Evolutionary conservation across 257 asterid species (phyloP), one percentile per base, ranked within the genome.

Genomic region (Ajuga chamaepitys): DNA sequence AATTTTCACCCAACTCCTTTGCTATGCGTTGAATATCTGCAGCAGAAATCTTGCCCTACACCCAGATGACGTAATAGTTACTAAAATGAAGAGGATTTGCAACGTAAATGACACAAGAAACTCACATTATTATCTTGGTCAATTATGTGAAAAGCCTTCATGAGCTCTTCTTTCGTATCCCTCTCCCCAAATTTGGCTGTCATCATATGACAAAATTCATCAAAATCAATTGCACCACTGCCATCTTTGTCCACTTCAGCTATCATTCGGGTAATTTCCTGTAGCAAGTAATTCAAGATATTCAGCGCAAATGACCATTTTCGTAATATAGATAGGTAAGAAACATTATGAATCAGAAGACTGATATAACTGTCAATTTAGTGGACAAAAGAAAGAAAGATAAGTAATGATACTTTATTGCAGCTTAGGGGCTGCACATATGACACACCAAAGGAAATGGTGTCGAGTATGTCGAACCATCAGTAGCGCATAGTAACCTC

Each of bases 161-260:
- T 80, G 46, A 93, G 90, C 75, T 93, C 97, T 77, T 87, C 96
- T 71, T 81, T 83, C 26, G 84, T 81, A 80, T 89, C 99, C 77
- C 96, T 82, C 81, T 93, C 99, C 52, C 95, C 96, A 64, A 87
- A 84, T 72, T 93, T 93, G 34, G 96, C 96, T 5, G 99, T 93
- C 99, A 93, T 84, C 96, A 93, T 89, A 83, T 77, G 85, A 58
- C 78, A 81, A 76, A 93, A 93, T 73, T 93, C 95, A 71, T 86
- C 95, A 20, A 87, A 89, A 73, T 89, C 97, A 34, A 89, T 89
- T 17, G 97, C 85, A n/a, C 97, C 99, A 83, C 96, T 93, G 28
- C 90, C 95, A 79, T 89, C 97, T 77, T 89, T 89, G 78, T 88
- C 96, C 16, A 93, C 95, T 63, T 89, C 99, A 61, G 96, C 96